These are phyloP conservation scores for Glycine latifolia DNA, from an alignment of 306 rosid species.

Conservation along the genomic window DNA sequence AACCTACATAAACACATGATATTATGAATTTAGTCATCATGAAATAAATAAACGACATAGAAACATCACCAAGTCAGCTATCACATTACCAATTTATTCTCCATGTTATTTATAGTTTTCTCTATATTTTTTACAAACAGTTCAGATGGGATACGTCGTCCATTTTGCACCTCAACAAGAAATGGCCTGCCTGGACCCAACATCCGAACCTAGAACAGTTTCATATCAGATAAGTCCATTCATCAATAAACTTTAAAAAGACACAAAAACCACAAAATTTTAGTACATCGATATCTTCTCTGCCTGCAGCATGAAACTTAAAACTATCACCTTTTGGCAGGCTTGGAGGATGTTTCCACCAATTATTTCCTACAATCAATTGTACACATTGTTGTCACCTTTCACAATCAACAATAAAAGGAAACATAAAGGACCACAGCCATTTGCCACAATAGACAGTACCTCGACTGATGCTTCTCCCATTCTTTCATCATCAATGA, in stretches of 20 bases:
- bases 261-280: conserved; percentile 21
- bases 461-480: conserved; percentile 99
- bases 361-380: conserved; percentile 71
- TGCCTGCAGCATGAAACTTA: conserved; percentile 97
- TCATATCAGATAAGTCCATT: conserved; percentile 44
- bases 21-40: conserved; percentile 14
- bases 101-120: conserved; percentile 62
- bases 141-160: conserved; percentile 67
- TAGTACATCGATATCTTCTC: conserved; percentile 95
- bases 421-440: conserved; percentile 27
- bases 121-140: conserved; percentile 61
- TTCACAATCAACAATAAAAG: conserved; percentile 39
- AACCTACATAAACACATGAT: conserved; percentile 60
- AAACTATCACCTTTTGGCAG: conserved; percentile 73
- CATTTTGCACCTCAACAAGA: conserved; percentile 87
- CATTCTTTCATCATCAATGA: conserved; percentile 93
- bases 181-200: conserved; percentile 96
- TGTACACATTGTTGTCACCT: conserved; percentile 46
- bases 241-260: conserved; percentile 26
- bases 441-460: conserved; percentile 36
- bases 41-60: conserved; percentile 40
- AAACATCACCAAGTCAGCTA: conserved; percentile 32
- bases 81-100: conserved; percentile 75
- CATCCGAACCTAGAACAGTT: conserved; percentile 80
- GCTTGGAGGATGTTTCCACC: conserved; percentile 70